A percentile compares a stretch with the other conserved stretches of the same genome.
These are phyloP conservation scores for Anacardium occidentale DNA, from an alignment of 345 rosid species.

Conservation along the genomic window DNA sequence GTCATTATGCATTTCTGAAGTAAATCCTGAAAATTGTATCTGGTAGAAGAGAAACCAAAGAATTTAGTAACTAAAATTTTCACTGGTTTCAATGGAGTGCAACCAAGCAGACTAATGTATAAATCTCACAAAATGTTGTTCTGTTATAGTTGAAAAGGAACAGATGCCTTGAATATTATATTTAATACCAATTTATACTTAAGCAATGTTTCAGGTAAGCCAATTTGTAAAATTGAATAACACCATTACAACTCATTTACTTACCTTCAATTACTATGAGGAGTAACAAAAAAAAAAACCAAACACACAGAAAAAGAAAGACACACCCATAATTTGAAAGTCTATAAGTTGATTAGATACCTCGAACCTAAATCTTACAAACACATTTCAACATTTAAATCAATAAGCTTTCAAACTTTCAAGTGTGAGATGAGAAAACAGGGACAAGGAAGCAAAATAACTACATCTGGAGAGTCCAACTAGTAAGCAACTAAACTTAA, in stretches of 20 bases:
- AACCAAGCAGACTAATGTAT: not conserved
- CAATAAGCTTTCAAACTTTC: not conserved
- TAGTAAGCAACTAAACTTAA: no score
- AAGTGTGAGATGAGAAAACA: no score
- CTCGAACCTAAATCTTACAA: not conserved
- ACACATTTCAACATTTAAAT: not conserved
- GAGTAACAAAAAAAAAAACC: not conserved
- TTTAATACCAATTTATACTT: not conserved
- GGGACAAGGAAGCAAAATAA: not conserved
- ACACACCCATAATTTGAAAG: not conserved
- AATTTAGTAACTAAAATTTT: not conserved
- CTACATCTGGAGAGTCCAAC: not conserved
- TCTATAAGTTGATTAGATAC: not conserved
- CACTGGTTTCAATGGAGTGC: not conserved
- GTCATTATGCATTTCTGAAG: slow-evolving; percentile 22
- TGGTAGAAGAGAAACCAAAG: not conserved
- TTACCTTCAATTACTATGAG: not conserved
- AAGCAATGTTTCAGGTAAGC: not conserved
- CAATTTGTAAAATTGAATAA: not conserved
- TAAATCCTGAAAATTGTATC: slow-evolving; percentile 19
- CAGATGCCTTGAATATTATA: no score
- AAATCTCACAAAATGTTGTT: not conserved
- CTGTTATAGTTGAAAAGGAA: not conserved
- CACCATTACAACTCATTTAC: not conserved
- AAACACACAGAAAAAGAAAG: not conserved